phyloP scores from a whole-genome alignment of 2,329 filamentous ascomycete genomes.

The Blumeria hordei region DNA sequence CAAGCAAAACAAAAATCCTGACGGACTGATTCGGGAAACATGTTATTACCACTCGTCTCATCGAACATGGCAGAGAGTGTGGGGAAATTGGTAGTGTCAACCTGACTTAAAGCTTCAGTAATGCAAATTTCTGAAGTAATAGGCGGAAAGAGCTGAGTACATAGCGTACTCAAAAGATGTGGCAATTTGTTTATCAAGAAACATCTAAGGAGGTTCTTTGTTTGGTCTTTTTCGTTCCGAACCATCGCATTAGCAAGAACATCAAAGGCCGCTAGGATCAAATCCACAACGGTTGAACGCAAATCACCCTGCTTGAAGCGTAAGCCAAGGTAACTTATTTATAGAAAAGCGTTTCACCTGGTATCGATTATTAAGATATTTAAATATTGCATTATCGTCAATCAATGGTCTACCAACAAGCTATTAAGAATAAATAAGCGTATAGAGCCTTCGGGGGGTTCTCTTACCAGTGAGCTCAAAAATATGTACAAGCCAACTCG shows the following conservation, averaged over 20 bases:
- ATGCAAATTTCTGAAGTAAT: slow-evolving; percentile 39
- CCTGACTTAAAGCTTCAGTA: slow-evolving; percentile 35
- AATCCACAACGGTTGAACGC: slow-evolving; percentile 52
- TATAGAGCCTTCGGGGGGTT: not conserved
- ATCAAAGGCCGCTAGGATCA: slow-evolving; percentile 77
- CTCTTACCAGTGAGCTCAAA: slow-evolving; percentile 53
- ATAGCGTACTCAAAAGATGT: slow-evolving; percentile 30
- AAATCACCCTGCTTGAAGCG: slow-evolving; percentile 35
- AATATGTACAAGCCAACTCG: slow-evolving; percentile 69
- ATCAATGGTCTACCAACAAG: slow-evolving; percentile 61
- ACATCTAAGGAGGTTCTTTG: slow-evolving; percentile 52
- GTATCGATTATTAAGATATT: slow-evolving; percentile 66
- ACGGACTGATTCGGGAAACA: slow-evolving; percentile 39
- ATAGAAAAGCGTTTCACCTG: slow-evolving; percentile 26
- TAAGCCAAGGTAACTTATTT: slow-evolving; percentile 11
- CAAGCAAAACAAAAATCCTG: slow-evolving; percentile 80
- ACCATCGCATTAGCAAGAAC: slow-evolving; percentile 71
- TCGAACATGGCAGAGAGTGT: slow-evolving; percentile 40
- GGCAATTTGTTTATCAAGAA: slow-evolving; percentile 62
- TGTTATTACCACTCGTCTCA: slow-evolving; percentile 27
- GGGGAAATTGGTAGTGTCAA: slow-evolving; percentile 37
- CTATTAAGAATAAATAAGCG: slow-evolving; percentile 21
- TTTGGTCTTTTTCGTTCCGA: slow-evolving; percentile 32
- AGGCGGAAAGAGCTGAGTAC: slow-evolving; percentile 29
- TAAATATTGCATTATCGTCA: slow-evolving; percentile 57